Base-by-base conservation (phyloP, 371 early-diverging fungal genomes). In the Mucor velutinosus region DNA sequence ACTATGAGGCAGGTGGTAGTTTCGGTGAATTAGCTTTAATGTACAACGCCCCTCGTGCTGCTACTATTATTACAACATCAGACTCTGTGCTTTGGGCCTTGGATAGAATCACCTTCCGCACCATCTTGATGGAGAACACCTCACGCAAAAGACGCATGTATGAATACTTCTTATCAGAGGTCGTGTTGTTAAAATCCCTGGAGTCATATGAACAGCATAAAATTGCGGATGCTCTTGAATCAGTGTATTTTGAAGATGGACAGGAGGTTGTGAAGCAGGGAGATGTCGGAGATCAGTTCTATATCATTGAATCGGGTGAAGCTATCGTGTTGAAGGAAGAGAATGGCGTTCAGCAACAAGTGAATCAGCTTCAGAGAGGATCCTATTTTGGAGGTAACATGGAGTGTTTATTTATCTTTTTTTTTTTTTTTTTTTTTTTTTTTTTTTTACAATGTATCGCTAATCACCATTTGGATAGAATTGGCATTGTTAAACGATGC, bases 21-120 rank as follows among this genome's bases (percentile, higher is more conserved):
- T 97, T 99, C 89, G 99, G 99, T 69, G 98, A 99, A 82, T 84
- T 99, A 61, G 98, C 99, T 27, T 87, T 99, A 32, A 97, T 99
- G 94, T 98, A 99, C 83, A 97, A 97, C 73, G 94, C 97, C 19
- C 97, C 98, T 15, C 90, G 99, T 65, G 98, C 99, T 7, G 99
- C 99, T 30, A 97, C 98, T 11, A 95, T 99, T 25, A 82, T 81
- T n/a, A 93, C 96, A 14, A 93, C 93, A 0, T 84, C 86, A 23
- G 93, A 94, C 61, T 85, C 90, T 19, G 90, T 92, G 25, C 88
- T 98, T 39, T 99, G 99, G 99, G 97, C 97, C 4, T 75, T 97
- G 59, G 98, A 97, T 79, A 92, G 98, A 55, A 90, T 96, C 53
- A 97, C 98, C 1, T 97, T 97, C 86, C 90, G 97, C 53, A 82